phyloP scores from a whole-genome alignment of 2,329 filamentous ascomycete genomes.

The Xylariaceae sp. region DNA sequence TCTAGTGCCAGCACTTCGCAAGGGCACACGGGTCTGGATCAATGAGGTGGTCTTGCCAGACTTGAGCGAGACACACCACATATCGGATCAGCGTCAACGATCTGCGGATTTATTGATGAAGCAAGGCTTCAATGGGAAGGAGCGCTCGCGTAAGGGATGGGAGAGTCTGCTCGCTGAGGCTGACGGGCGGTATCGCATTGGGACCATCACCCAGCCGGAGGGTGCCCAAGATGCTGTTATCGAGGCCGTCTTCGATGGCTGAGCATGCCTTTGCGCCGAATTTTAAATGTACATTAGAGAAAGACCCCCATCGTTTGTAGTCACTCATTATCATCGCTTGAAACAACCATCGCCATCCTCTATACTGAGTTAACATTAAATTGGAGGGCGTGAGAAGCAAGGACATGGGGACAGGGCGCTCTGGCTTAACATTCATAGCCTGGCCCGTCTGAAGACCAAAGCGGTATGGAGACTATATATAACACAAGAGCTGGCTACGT shows the following conservation, averaged over 20 bases:
- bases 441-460: too few relatives aligned
- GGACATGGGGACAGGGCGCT: not conserved
- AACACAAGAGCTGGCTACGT: too few relatives aligned
- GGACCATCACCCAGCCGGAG: conserved; percentile 10
- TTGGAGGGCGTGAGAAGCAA: not conserved
- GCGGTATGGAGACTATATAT: too few relatives aligned
- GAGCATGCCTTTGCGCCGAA: not conserved
- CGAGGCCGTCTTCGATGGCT: conserved; percentile 12
- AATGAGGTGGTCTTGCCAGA: conserved; percentile 20
- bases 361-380: too few relatives aligned
- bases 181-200: conserved; percentile 12
- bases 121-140: conserved; percentile 15
- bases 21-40: conserved; percentile 19
- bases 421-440: too few relatives aligned
- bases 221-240: conserved; percentile 12
- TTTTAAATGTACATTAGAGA: too few relatives aligned
- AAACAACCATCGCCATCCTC: too few relatives aligned
- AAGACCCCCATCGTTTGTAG: too few relatives aligned
- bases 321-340: too few relatives aligned
- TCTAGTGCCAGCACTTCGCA: conserved; percentile 25
- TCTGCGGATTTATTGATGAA: conserved; percentile 16
- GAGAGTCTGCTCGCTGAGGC: conserved; percentile 13
- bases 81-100: conserved; percentile 9
- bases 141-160: conserved; percentile 13
- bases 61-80: conserved; percentile 8